These are phyloP conservation scores for Sequoia sempervirens DNA, from an alignment of 75 land plant species.

Conservation along the genomic window DNA sequence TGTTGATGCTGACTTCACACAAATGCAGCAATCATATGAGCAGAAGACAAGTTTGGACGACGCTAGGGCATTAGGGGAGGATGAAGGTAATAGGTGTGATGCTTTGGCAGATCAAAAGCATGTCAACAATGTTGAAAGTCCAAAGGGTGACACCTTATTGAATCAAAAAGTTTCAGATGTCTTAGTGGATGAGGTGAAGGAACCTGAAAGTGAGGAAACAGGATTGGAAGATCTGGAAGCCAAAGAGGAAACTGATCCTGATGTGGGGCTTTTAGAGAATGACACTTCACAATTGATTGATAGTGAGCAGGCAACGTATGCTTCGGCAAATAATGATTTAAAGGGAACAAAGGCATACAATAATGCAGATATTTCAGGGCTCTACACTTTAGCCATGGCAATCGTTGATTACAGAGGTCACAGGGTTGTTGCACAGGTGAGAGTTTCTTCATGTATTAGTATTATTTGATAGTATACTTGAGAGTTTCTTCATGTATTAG, in stretches of 20 bases:
- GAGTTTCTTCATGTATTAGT: not conserved
- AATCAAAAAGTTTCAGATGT: slow-evolving; percentile 11
- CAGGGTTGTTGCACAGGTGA: slow-evolving; percentile 98
- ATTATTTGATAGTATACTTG: no score
- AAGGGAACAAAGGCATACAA: slow-evolving; percentile 97
- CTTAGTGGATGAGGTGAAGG: slow-evolving; percentile 6
- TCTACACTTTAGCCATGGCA: slow-evolving; percentile 97
- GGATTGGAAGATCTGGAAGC: not conserved
- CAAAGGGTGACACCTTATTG: not conserved
- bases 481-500: no score
- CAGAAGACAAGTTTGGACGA: slow-evolving; percentile 11
- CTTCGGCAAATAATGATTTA: slow-evolving; percentile 97
- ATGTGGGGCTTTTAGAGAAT: slow-evolving; percentile 16
- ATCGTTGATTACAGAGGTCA: slow-evolving; percentile 95
- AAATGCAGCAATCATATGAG: slow-evolving; percentile 39
- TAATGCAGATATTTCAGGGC: slow-evolving; percentile 91
- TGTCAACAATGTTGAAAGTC: not conserved
- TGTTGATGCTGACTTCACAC: slow-evolving; percentile 85
- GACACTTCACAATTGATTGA: slow-evolving; percentile 50
- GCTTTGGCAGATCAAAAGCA: not conserved
- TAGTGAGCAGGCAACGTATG: slow-evolving; percentile 97
- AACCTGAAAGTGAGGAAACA: slow-evolving; percentile 8
- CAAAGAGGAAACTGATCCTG: slow-evolving; percentile 1
- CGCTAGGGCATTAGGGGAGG: not conserved
- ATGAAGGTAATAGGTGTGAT: slow-evolving; percentile 3